These are phyloP conservation scores for Sporisorium scitamineum DNA, from an alignment of 1,284 basidiomycete genomes.

Conservation along the genomic window DNA sequence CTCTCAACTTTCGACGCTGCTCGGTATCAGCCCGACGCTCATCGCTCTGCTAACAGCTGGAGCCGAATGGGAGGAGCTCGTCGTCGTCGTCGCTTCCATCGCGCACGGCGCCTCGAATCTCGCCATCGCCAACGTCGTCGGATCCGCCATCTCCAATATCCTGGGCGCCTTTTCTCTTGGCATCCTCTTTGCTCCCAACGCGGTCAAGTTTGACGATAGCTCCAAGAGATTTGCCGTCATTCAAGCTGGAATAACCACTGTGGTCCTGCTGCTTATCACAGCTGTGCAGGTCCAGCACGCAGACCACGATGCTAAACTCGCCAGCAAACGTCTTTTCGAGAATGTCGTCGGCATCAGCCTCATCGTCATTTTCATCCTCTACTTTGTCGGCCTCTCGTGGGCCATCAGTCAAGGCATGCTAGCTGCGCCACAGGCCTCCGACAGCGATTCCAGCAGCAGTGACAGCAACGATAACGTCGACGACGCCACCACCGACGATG, in stretches of 20 bases:
- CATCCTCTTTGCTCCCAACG: constrained; percentile 33
- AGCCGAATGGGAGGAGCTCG: constrained; percentile 56
- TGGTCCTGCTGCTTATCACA: constrained; percentile 32
- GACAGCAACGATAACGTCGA: constrained; percentile 3
- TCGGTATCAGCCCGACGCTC: constrained; percentile 38
- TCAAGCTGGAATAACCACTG: constrained; percentile 34
- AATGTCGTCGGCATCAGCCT: constrained; percentile 44
- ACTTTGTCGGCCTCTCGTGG: constrained; percentile 47
- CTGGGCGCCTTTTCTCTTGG: constrained; percentile 51
- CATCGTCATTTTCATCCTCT: constrained; percentile 38
- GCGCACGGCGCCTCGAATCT: constrained; percentile 41
- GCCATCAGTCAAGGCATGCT: constrained; percentile 47
- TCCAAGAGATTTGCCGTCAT: constrained; percentile 42
- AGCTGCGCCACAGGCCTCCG: constrained; percentile 30
- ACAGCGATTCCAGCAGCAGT: constrained; percentile 29
- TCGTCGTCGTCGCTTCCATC: constrained; percentile 41
- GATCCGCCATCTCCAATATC: constrained; percentile 61
- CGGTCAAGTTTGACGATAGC: constrained; percentile 37
- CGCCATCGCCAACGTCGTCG: constrained; percentile 60
- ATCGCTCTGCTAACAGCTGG: constrained; percentile 50
- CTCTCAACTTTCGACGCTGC: constrained; percentile 33
- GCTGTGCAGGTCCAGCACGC: constrained; percentile 42
- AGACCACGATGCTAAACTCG: constrained; percentile 24
- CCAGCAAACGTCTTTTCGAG: constrained; percentile 37
- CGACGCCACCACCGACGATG: constrained; percentile 7